Conservation (phyloP, 2,329 filamentous ascomycete species). For the Fusarium penzigii region DNA sequence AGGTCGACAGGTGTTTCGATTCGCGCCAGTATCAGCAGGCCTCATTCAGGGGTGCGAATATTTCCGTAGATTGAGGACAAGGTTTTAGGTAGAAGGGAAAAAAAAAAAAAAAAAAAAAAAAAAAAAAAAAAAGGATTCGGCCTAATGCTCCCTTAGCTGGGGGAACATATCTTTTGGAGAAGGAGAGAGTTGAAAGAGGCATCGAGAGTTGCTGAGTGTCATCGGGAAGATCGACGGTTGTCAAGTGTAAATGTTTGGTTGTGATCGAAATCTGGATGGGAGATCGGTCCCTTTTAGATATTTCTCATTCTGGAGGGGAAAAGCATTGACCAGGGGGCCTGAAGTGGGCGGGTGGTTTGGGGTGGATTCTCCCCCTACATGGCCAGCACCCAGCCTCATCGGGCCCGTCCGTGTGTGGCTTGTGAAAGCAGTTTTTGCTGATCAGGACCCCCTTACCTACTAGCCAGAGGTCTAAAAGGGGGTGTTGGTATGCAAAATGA, state of each 20-base stretch:
- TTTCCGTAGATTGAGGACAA: no score
- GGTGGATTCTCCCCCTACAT: conserved; percentile 1
- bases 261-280: not conserved
- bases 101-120: conserved; percentile 13
- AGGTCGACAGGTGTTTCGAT: no score
- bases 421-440: conserved; percentile 4
- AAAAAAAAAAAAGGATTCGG: conserved; percentile 4
- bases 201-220: not conserved
- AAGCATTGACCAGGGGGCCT: not conserved
- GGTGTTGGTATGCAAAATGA: no score
- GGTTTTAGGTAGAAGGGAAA: not conserved
- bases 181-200: not conserved
- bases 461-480: not conserved
- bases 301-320: not conserved
- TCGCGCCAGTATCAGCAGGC: no score
- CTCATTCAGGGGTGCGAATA: no score
- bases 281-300: not conserved
- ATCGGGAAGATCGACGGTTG: not conserved
- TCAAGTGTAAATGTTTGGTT: no score
- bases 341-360: conserved; percentile 15
- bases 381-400: conserved; percentile 22
- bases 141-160: not conserved
- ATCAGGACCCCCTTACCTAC: not conserved
- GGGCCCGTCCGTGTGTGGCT: conserved; percentile 26
- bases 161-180: not conserved